These are phyloP conservation scores for Cladosporium sp. DNA, from an alignment of 2,329 filamentous ascomycete genomes.

Conservation along the genomic window DNA sequence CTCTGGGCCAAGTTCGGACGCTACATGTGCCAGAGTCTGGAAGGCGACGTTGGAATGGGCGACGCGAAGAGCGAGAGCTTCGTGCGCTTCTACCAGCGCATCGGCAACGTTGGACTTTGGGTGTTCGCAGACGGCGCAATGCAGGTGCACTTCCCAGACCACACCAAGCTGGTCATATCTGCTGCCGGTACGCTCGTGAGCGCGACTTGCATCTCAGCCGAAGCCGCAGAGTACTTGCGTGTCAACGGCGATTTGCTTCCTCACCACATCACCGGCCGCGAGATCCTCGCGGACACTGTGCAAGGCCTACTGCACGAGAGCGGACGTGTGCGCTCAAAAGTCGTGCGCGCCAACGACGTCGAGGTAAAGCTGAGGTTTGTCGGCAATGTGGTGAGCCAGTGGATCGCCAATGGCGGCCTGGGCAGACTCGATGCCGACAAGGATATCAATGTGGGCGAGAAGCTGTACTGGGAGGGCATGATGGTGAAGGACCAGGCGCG, in stretches of 20 bases:
- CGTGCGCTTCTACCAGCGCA: slow-evolving; percentile 78
- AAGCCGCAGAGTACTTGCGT: slow-evolving; percentile 66
- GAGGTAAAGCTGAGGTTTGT: slow-evolving; percentile 74
- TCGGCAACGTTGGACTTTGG: slow-evolving; percentile 80
- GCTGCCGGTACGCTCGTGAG: slow-evolving; percentile 73
- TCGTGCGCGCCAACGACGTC: slow-evolving; percentile 72
- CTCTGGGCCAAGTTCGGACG: slow-evolving; percentile 69
- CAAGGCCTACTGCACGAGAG: slow-evolving; percentile 69
- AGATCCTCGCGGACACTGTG: slow-evolving; percentile 69
- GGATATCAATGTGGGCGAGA: slow-evolving; percentile 30
- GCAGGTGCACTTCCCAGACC: slow-evolving; percentile 83
- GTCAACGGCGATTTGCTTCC: slow-evolving; percentile 63
- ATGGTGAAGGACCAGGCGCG: slow-evolving; percentile 46
- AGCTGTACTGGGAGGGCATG: slow-evolving; percentile 46
- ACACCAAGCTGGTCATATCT: slow-evolving; percentile 80
- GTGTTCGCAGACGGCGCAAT: slow-evolving; percentile 77
- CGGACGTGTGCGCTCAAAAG: slow-evolving; percentile 45
- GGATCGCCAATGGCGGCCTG: slow-evolving; percentile 68
- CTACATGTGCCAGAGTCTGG: slow-evolving; percentile 59
- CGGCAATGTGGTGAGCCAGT: slow-evolving; percentile 66
- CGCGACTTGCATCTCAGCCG: slow-evolving; percentile 73
- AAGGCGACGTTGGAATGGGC: slow-evolving; percentile 40
- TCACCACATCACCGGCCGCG: slow-evolving; percentile 67
- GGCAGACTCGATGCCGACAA: slow-evolving; percentile 48
- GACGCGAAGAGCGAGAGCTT: slow-evolving; percentile 50